Evolutionary conservation across 139 green algal genomes (phyloP).

Genomic region (Microglena sp.): DNA sequence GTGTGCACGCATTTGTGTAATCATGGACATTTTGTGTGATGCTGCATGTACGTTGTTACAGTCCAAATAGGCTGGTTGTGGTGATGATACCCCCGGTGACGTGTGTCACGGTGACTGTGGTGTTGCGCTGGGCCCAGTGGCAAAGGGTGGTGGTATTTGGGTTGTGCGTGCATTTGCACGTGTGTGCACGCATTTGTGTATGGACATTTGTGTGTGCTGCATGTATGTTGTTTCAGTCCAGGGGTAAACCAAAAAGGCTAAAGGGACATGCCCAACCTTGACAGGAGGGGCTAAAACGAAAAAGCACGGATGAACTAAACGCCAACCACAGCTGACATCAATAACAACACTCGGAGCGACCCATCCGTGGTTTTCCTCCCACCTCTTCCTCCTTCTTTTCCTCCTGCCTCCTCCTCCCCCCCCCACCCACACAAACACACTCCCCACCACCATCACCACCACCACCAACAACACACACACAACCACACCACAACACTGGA

Average conservation of each 20-base stretch:
- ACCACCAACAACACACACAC: too few relatives aligned
- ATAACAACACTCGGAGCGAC: not conserved
- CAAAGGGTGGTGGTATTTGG: not conserved
- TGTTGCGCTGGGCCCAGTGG: too few relatives aligned
- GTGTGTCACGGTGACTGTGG: not conserved
- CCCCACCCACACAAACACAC: too few relatives aligned
- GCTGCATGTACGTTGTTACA: too few relatives aligned
- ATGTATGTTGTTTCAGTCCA: too few relatives aligned
- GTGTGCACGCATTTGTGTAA: not conserved
- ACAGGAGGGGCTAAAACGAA: too few relatives aligned
- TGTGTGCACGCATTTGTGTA: not conserved
- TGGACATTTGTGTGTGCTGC: not conserved
- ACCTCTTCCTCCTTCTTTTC: not conserved
- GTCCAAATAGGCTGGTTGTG: too few relatives aligned
- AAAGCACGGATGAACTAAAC: not conserved
- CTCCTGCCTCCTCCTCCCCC: not conserved
- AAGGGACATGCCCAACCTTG: too few relatives aligned
- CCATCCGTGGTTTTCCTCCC: not conserved
- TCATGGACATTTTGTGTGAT: too few relatives aligned
- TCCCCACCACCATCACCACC: too few relatives aligned
- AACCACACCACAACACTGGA: too few relatives aligned
- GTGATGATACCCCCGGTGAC: not conserved
- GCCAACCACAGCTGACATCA: not conserved
- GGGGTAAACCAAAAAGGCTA: too few relatives aligned
- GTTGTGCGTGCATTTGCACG: not conserved